Base-by-base conservation (phyloP, 2,329 filamentous ascomycete species). In the Cercospora berteroae region DNA sequence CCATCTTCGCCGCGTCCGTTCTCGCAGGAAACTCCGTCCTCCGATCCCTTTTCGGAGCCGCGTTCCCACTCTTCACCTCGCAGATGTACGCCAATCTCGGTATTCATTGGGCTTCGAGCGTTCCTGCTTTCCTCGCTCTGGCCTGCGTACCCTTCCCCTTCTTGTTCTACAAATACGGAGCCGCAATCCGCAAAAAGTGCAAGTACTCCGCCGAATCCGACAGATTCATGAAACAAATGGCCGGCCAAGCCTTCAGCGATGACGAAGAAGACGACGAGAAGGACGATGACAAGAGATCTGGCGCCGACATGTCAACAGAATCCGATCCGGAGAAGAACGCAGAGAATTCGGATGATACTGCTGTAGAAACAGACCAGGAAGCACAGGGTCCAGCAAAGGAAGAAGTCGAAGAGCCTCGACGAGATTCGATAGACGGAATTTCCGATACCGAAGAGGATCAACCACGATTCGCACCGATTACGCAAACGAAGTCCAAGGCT, bases 11-110 rank as follows among this genome's bases (percentile, higher is more conserved):
- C 0, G 71, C 71, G 3, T 92, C 89, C 0, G 90, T 89, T 0
- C 82, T 94, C 9, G 91, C 91, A 2, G 90, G 90, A 60, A 92
- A 94, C 79, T 91, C 91, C 0, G 90, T 96, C 75, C 81, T 96
- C 39, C 89, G 93, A 72, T 94, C 90, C 0, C 82, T 93, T 7
- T 90, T 89, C 70, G 92, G 91, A 70, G 91, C 91, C 2, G 88
- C 85, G 0, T 96, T 96, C 82, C 92, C 92, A 0, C 84, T 95
- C 1, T 95, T 95, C 77, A 88, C 90, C 0, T 85, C 83, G 1
- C 89, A 92, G 74, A 92, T 84, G 82, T 84, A 83, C 72, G 33
- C 64, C 65, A 67, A 66, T 27, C 65, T 74, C 1, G 90, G 91
- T 50, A 89, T 90, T 65, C 69, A 72, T 80, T 94, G 91, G 91